Conservation (phyloP, 805 yeast genomes). For the Pichia kluyveri region DNA sequence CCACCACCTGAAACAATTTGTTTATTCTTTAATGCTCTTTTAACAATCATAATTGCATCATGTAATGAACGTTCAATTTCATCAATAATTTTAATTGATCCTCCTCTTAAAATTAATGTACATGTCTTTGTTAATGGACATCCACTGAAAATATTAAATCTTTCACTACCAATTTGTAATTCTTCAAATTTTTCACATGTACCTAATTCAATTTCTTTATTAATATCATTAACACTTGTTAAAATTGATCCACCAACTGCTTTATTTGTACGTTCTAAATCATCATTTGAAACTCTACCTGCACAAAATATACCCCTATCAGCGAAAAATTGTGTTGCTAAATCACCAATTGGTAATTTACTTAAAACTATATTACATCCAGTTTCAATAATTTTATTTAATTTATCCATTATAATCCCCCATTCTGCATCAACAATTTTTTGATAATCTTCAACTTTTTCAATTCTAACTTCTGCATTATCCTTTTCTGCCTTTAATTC, state of each 20-base stretch:
- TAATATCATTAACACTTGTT: conserved; percentile 64
- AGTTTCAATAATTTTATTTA: conserved; percentile 69
- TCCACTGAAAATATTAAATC: conserved; percentile 88
- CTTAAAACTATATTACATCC: conserved; percentile 93
- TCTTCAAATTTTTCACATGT: conserved; percentile 84
- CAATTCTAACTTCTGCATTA: conserved; percentile 96
- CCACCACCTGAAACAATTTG: conserved; percentile 97
- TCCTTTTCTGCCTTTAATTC: conserved; percentile 98
- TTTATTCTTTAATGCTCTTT: conserved; percentile 83
- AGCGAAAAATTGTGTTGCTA: conserved; percentile 98
- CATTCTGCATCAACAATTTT: conserved; percentile 98
- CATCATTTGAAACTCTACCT: conserved; percentile 84
- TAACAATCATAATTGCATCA: conserved; percentile 98
- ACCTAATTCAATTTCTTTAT: conserved; percentile 59
- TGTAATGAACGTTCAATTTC: conserved; percentile 97
- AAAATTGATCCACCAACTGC: conserved; percentile 94
- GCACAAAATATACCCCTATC: conserved; percentile 96
- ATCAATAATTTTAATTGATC: conserved; percentile 97
- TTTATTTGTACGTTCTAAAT: conserved; percentile 82
- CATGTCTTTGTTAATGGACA: conserved; percentile 91
- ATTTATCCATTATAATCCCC: conserved; percentile 82
- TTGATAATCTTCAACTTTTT: conserved; percentile 89
- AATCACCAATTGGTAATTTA: conserved; percentile 93
- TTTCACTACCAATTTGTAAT: conserved; percentile 90
- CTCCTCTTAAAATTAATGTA: conserved; percentile 90